Evolutionary conservation across 495 filamentous ascomycete species (phyloP).

Genomic region (Penicillium paradoxum): DNA sequence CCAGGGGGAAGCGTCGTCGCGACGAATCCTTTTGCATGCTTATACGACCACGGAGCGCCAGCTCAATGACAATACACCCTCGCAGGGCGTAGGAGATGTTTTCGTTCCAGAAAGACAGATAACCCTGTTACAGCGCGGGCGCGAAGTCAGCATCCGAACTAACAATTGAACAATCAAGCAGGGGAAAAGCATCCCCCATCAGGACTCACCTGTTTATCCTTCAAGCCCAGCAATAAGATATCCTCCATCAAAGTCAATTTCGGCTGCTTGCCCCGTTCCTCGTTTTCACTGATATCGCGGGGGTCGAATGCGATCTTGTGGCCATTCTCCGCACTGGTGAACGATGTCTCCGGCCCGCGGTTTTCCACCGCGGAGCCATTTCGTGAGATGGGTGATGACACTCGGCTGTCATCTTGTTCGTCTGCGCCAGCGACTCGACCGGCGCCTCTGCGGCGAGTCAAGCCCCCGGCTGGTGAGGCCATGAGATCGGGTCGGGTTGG

Average conservation of each 20-base stretch:
- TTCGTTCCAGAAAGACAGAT: constrained; percentile 99
- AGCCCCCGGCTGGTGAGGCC: constrained; percentile 62
- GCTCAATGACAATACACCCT: constrained; percentile 95
- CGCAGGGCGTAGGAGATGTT: constrained; percentile 97
- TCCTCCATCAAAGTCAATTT: constrained; percentile 99
- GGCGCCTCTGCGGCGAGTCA: constrained; percentile 72
- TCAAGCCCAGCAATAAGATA: constrained; percentile 86
- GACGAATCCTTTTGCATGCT: constrained; percentile 98
- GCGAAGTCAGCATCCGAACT: constrained; percentile 19
- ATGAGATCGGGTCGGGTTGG: constrained; percentile 39
- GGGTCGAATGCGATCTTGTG: constrained; percentile 99
- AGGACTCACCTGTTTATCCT: constrained; percentile 86
- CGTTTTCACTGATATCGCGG: constrained; percentile 93
- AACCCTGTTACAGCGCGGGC: constrained; percentile 56
- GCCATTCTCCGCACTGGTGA: constrained; percentile 89
- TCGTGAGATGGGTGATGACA: constrained; percentile 63
- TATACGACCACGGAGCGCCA: constrained; percentile 92
- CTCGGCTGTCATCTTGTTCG: constrained; percentile 61
- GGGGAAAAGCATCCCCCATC: neutral
- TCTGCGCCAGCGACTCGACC: constrained; percentile 52
- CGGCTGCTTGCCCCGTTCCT: constrained; percentile 93
- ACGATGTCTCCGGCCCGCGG: constrained; percentile 77
- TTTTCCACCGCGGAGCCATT: constrained; percentile 56
- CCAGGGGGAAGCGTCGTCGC: constrained; percentile 82
- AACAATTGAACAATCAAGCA: neutral